A percentile compares a stretch with the other conserved stretches of the same genome.
These are phyloP conservation scores for Fraxinus dipetala DNA, from an alignment of 305 asterid species.

Conservation along the genomic window DNA sequence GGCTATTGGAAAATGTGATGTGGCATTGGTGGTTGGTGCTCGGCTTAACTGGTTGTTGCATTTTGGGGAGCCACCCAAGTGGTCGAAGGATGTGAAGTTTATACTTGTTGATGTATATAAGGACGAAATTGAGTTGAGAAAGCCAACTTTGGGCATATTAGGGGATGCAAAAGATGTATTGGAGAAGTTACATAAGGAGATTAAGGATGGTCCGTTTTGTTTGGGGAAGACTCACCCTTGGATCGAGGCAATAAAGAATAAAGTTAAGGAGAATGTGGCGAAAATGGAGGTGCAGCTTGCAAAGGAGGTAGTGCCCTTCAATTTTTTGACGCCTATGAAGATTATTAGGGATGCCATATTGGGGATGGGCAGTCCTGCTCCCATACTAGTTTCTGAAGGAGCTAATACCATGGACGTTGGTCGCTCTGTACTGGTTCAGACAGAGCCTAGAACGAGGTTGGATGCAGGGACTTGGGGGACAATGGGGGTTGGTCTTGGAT, in stretches of 20 bases:
- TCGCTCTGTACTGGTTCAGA: slow-evolving; percentile 71
- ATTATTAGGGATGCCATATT: slow-evolving; percentile 78
- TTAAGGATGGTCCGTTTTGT: slow-evolving; percentile 77
- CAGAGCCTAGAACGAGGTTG: slow-evolving; percentile 84
- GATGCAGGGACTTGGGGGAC: slow-evolving; percentile 99
- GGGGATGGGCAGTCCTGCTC: slow-evolving; percentile 63
- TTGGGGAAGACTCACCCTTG: slow-evolving; percentile 75
- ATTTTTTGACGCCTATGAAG: slow-evolving; percentile 81
- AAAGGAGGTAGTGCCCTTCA: slow-evolving; percentile 77
- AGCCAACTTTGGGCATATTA: slow-evolving; percentile 63
- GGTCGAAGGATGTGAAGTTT: slow-evolving; percentile 79
- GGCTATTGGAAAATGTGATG: slow-evolving; percentile 84
- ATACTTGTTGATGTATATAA: slow-evolving; percentile 59
- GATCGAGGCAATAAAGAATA: slow-evolving; percentile 60
- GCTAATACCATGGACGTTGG: slow-evolving; percentile 94
- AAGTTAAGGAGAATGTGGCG: slow-evolving; percentile 63
- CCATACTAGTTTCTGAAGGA: slow-evolving; percentile 78
- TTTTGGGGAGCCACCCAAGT: slow-evolving; percentile 85
- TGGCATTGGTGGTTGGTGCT: slow-evolving; percentile 78
- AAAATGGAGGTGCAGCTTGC: slow-evolving; percentile 77
- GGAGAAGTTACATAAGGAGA: slow-evolving; percentile 60
- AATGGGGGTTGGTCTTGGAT: slow-evolving; percentile 96
- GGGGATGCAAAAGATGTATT: slow-evolving; percentile 81
- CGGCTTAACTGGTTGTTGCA: slow-evolving; percentile 86
- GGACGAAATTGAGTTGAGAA: slow-evolving; percentile 71